Base-by-base conservation (phyloP, 169 alveolate species). In the Eimeria sp. region DNA sequence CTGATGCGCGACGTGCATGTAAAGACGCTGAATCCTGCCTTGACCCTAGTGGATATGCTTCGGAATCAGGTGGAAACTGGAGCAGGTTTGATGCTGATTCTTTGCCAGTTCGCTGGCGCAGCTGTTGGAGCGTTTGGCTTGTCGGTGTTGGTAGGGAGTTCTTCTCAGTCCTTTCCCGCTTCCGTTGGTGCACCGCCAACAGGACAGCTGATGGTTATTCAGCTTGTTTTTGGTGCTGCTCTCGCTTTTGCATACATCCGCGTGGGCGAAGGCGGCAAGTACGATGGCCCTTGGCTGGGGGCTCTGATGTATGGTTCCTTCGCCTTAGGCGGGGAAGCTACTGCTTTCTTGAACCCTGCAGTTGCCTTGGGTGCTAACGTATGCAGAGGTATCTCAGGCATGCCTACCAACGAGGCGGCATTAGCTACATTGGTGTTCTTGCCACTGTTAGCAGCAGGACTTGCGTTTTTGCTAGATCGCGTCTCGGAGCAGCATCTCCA, bases 251-350 rank as follows among this genome's bases (percentile, higher is more conserved):
- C 89, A 1, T 45, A 78, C 89, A 18, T 78, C 27, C 61, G 89
- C 47, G 89, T 70, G 43, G 65, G 43, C 2, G 70, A 27, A 27
- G 34, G 70, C 61, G 47, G 65, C 89, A 78, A 78, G 67, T 78
- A 7, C 25, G 89, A 45, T 25, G 89, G 89, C 49, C 89, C 65
- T 14, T 78, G 89, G 89, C 89, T 78, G 25, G 89, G 57, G 11
- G 89, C 89, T 27, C 65, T 78, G 45, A 45, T 78, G 89, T 78
- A 78, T 34, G 89, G 89, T 22, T 14, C 65, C 20, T 78, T 78
- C 34, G 67, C 25, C 2, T 0, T 78, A n/a, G 89, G 89, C 10
- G 89, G 89, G 25, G 43, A 9, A 4, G 45, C 89, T 4, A 47
- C 89, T 7, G 65, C 65, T 14, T 78, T 20, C 34, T 61, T 78